Percentiles rank a stretch among this genome's conserved stretches.
Conservation (phyloP, 2,329 filamentous ascomycete species). For the Aphanocladium album region DNA sequence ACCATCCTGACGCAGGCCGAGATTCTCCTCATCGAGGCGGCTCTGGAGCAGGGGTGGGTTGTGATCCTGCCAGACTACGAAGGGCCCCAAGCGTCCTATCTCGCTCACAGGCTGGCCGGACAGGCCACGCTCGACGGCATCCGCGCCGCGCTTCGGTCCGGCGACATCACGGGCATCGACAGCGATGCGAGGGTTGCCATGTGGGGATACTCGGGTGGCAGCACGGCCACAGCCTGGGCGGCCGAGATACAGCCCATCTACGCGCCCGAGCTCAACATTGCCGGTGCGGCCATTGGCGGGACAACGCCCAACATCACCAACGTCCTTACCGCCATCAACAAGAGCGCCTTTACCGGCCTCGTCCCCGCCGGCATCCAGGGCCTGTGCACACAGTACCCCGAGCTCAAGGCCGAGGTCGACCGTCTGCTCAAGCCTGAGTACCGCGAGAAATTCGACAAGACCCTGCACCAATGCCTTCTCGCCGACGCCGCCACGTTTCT, state of each 20-base stretch:
- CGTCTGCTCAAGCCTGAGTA: constrained; percentile 16
- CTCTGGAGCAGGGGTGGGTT: constrained; percentile 39
- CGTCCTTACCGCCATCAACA: constrained; percentile 16
- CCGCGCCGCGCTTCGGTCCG: constrained; percentile 33
- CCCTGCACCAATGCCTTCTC: constrained; percentile 21
- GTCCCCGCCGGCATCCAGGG: constrained; percentile 19
- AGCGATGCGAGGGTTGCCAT: constrained; percentile 33
- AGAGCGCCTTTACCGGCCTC: constrained; percentile 16
- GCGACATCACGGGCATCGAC: constrained; percentile 24
- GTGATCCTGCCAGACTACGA: constrained; percentile 45
- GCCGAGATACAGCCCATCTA: constrained; percentile 22
- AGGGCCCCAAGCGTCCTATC: constrained; percentile 38
- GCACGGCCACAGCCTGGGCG: constrained; percentile 20
- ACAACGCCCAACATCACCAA: constrained; percentile 17
- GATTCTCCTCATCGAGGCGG: constrained; percentile 20
- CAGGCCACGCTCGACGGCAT: constrained; percentile 40
- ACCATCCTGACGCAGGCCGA: constrained; percentile 24
- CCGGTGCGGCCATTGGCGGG: constrained; percentile 22
- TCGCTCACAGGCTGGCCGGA: constrained; percentile 34
- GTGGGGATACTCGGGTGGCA: constrained; percentile 34
- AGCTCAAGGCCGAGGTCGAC: constrained; percentile 12
- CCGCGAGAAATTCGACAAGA: constrained; percentile 23
- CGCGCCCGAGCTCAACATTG: constrained; percentile 21
- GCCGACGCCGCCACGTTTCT: constrained; percentile 24
- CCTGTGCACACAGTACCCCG: constrained; percentile 19